These are phyloP conservation scores for Waitea zeae DNA, from an alignment of 1,284 basidiomycete genomes.

Conservation along the genomic window DNA sequence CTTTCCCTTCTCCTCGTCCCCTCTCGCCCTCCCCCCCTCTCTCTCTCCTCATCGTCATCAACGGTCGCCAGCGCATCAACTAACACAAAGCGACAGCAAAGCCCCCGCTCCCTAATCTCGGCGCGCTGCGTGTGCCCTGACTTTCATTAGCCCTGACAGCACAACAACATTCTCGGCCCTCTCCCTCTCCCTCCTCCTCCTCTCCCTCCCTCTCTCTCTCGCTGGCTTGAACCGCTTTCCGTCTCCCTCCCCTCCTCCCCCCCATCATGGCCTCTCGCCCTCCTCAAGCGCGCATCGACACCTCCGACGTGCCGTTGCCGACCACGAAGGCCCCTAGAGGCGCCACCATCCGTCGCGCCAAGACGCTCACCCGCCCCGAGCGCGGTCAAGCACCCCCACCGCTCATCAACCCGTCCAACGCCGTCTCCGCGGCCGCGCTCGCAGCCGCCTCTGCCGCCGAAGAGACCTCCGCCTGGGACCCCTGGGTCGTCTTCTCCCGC, in stretches of 20 bases:
- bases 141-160: too few relatives aligned
- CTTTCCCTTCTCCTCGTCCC: too few relatives aligned
- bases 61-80: not conserved
- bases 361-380: constrained; percentile 93
- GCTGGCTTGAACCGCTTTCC: too few relatives aligned
- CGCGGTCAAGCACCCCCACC: constrained; percentile 86
- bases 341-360: constrained; percentile 63
- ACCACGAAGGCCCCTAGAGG: constrained; percentile 41
- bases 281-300: constrained; percentile 21
- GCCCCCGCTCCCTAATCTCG: not conserved
- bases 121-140: too few relatives aligned
- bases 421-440: constrained; percentile 20
- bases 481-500: constrained; percentile 74
- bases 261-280: not conserved
- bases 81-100: too few relatives aligned
- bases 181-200: not conserved
- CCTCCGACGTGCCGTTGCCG: constrained; percentile 50
- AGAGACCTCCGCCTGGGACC: constrained; percentile 32
- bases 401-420: constrained; percentile 64
- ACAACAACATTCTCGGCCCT: too few relatives aligned
- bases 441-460: constrained; percentile 12
- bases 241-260: not conserved
- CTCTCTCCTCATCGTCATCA: not conserved
- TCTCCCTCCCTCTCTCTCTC: not conserved
- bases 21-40: not conserved